Conservation (phyloP, 768 basidiomycete genomes). For the Leucogyrophana mollusca region DNA sequence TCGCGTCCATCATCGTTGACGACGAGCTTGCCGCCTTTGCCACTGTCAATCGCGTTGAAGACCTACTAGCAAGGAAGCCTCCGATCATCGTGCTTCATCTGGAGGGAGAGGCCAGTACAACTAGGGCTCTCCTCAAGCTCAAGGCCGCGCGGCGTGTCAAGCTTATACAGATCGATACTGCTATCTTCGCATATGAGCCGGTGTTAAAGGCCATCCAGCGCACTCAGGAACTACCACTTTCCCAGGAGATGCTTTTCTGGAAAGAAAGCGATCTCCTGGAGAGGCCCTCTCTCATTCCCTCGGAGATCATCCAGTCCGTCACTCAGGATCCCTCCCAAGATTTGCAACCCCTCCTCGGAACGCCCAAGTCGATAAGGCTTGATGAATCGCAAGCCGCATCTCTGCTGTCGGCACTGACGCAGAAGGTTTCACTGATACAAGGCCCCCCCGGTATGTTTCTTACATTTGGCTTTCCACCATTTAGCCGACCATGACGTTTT, state of each 20-base stretch:
- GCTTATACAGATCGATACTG: slow-evolving; percentile 55
- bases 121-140: slow-evolving; percentile 35
- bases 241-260: slow-evolving; percentile 51
- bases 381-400: slow-evolving; percentile 44
- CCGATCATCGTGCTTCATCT: slow-evolving; percentile 52
- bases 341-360: slow-evolving; percentile 33
- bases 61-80: slow-evolving; percentile 38
- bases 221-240: slow-evolving; percentile 40
- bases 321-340: slow-evolving; percentile 32
- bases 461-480: background rate
- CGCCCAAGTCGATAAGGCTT: slow-evolving; percentile 37
- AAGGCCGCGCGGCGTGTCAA: slow-evolving; percentile 32
- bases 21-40: slow-evolving; percentile 49
- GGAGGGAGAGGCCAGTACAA: slow-evolving; percentile 37
- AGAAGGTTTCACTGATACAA: slow-evolving; percentile 56
- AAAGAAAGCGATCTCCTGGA: slow-evolving; percentile 16
- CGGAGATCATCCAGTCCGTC: slow-evolving; percentile 22
- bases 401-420: slow-evolving; percentile 49
- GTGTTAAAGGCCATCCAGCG: slow-evolving; percentile 50
- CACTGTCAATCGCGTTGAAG: slow-evolving; percentile 50
- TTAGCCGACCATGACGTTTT: background rate
- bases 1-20: slow-evolving; percentile 47
- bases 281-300: slow-evolving; percentile 1
- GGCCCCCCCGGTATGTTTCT: slow-evolving; percentile 56
- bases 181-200: slow-evolving; percentile 58